phyloP scores from a whole-genome alignment of 2,329 filamentous ascomycete species.

The Fusarium sp. region DNA sequence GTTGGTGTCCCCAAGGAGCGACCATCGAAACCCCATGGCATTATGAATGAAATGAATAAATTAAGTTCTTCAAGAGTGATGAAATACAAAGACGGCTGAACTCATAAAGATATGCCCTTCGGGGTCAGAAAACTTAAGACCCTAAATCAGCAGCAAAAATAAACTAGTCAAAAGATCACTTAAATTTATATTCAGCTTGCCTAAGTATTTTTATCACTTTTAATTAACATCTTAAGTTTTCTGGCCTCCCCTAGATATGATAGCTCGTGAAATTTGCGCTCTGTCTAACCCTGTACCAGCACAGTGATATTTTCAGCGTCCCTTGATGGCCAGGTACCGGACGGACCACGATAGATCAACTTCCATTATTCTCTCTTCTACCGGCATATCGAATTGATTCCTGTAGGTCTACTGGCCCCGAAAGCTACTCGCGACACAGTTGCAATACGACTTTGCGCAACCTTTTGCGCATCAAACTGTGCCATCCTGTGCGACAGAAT shows the following conservation, averaged over 20 bases:
- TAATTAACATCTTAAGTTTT: too few species aligned
- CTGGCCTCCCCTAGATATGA: background rate
- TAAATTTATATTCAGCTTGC: too few species aligned
- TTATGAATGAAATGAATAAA: background rate
- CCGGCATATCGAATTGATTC: background rate
- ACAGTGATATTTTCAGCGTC: slow-evolving; percentile 14
- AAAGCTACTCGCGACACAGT: background rate
- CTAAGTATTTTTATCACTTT: too few species aligned
- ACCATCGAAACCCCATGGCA: background rate
- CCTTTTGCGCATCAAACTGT: slow-evolving; percentile 31
- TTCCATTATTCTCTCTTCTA: background rate
- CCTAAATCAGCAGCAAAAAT: too few species aligned
- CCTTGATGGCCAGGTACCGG: slow-evolving; percentile 26
- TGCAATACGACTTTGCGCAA: slow-evolving; percentile 13
- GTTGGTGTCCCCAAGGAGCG: background rate
- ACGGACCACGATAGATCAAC: background rate
- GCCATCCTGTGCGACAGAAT: slow-evolving; percentile 37
- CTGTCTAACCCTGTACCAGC: slow-evolving; percentile 13
- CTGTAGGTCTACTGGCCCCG: background rate
- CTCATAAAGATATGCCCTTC: slow-evolving; percentile 8
- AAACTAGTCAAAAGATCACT: too few species aligned
- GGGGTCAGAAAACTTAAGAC: too few species aligned
- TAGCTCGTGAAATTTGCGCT: slow-evolving; percentile 16
- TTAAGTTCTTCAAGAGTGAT: background rate
- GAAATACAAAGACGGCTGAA: slow-evolving; percentile 7